phyloP scores from a whole-genome alignment of 257 asterid species.

The Plectranthus barbatus region DNA sequence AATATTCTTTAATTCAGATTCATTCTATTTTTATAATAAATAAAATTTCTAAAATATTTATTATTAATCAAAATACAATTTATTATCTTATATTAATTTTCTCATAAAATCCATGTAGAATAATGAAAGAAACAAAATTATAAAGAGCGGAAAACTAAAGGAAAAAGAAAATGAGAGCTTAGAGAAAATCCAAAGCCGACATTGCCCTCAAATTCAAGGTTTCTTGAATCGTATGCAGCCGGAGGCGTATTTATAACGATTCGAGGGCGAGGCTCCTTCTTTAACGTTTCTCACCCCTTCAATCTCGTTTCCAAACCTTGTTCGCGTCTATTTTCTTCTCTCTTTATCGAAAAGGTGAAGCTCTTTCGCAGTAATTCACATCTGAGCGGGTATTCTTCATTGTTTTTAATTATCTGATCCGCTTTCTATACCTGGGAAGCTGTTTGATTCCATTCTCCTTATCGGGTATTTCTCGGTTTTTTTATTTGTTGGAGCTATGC shows the following conservation, averaged over 20 bases:
- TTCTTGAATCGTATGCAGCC: constrained; percentile 17
- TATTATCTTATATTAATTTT: too few relatives aligned
- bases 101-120: too few relatives aligned
- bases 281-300: constrained; percentile 10
- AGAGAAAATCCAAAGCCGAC: not conserved
- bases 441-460: not conserved
- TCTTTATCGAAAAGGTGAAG: not conserved
- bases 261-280: constrained; percentile 1
- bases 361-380: constrained; percentile 4
- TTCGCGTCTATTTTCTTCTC: not conserved
- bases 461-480: not conserved
- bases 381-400: constrained; percentile 15
- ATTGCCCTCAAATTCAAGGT: constrained; percentile 22
- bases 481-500: too few relatives aligned
- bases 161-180: not conserved
- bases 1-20: too few relatives aligned
- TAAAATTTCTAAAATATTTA: too few relatives aligned
- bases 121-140: not conserved
- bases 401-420: constrained; percentile 15
- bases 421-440: constrained; percentile 1
- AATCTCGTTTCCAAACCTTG: not conserved
- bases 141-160: not conserved
- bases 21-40: too few relatives aligned
- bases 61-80: too few relatives aligned
- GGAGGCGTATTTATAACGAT: constrained; percentile 4